Evolutionary conservation across 768 basidiomycete species (phyloP), one percentile per base, ranked within the genome.

Genomic region (Hygrophorus pudorinus): DNA sequence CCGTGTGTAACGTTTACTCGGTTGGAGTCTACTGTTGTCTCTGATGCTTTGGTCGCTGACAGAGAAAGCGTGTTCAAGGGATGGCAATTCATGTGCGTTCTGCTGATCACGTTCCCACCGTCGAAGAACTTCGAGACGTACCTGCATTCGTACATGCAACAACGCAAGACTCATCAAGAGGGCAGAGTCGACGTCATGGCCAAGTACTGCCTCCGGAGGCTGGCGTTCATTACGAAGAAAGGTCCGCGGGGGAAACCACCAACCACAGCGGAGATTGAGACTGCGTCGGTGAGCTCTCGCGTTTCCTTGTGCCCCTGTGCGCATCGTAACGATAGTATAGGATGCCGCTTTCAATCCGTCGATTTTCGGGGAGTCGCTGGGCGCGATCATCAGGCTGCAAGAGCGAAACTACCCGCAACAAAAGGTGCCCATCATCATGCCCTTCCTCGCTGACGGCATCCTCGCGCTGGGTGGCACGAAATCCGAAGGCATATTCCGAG

Each of bases 261-360:
- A 2, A 76, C 79, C 1, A 64, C 78, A 17, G 72, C 81, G 8
- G 93, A 97, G 64, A 94, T 97, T 45, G 91, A 94, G 65, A 88
- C 84, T 2, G 92, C 92, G 16, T 84, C 86, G 45, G 85, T 84
- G 50, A 53, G 77, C 65, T 27, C 36, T 27, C 36, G 34, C 34
- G 16, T 46, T 38, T 14, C 18, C 32, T 11, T 1, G n/a, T 30
- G 11, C 5, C 24, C 16, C 3, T 27, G 43, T 9, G 6, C 10
- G 8, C 7, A 4, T 28, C 13, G 4, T 9, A 42, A 9, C 6
- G 6, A 21, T 20, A 41, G 9, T 17, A 11, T 54, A 87, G 78
- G 89, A 92, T 53, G 90, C 91, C 20, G 91, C 93, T 6, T 97
- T 96, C 66, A 86, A 92, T 51, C 90, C 92, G 0, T 92, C 89